Evolutionary conservation across 2,329 filamentous ascomycete species (phyloP).

Genomic region (Tolypocladium ovalisporum): DNA sequence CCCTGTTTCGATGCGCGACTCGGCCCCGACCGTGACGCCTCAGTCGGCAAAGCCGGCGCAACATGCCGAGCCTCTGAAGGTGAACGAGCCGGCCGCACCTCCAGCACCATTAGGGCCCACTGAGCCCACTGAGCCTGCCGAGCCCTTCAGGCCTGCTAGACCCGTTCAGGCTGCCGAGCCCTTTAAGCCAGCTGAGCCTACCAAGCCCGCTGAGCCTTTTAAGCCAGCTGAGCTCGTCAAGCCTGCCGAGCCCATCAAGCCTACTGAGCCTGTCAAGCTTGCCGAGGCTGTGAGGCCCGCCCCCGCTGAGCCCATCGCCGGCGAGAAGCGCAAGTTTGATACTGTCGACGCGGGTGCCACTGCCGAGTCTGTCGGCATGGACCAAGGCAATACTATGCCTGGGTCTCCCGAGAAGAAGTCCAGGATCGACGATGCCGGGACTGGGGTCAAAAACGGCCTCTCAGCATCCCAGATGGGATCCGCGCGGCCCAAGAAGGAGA

Average conservation of each 20-base stretch:
- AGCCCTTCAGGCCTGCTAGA: not conserved
- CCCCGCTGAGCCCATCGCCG: not conserved
- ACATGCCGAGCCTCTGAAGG: not conserved
- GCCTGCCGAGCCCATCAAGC: not conserved
- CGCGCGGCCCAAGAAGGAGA: slow-evolving; percentile 22
- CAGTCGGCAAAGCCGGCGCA: not conserved
- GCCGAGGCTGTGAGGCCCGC: not conserved
- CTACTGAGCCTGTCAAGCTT: not conserved
- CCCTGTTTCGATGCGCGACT: slow-evolving; percentile 1
- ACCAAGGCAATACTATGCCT: not conserved
- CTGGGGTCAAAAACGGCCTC: slow-evolving; percentile 8
- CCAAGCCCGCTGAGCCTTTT: not conserved
- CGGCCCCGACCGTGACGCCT: not conserved
- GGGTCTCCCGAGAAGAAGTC: slow-evolving; percentile 27
- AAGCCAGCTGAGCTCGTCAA: not conserved
- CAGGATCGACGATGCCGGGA: slow-evolving; percentile 22
- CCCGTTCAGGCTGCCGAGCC: not conserved
- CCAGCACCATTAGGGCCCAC: not conserved
- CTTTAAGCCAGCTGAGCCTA: not conserved
- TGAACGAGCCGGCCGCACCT: not conserved
- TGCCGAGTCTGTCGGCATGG: not conserved
- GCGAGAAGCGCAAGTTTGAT: slow-evolving; percentile 30
- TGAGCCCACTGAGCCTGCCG: not conserved
- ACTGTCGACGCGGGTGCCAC: slow-evolving; percentile 8
- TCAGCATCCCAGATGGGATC: slow-evolving; percentile 15